Evolutionary conservation across 352 stramenopile genomes (phyloP).

Genomic region (Elongisporangium anandrum): DNA sequence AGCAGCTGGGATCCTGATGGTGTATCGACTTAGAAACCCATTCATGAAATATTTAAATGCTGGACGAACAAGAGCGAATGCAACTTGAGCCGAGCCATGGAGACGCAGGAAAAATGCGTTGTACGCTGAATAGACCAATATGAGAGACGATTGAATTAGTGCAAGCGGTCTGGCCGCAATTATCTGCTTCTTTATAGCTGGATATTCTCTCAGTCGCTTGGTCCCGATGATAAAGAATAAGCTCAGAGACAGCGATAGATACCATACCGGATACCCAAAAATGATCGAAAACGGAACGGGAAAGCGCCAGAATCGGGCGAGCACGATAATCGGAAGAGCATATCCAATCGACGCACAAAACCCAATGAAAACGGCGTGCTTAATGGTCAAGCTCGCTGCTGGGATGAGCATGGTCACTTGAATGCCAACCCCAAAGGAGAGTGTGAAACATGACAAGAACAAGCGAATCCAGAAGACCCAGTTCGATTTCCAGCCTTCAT

Average conservation of each 20-base stretch:
- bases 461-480: background rate
- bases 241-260: background rate
- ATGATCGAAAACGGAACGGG: background rate
- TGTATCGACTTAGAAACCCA: background rate
- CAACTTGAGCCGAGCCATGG: background rate
- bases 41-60: background rate
- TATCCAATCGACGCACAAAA: background rate
- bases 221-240: background rate
- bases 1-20: background rate
- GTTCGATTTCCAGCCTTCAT: background rate
- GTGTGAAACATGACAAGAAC: background rate
- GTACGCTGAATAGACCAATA: background rate
- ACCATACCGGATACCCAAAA: background rate
- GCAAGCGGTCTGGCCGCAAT: background rate
- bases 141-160: background rate
- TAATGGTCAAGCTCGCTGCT: constrained; percentile 3
- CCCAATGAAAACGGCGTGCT: constrained; percentile 3
- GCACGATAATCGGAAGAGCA: background rate
- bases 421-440: constrained; percentile 10
- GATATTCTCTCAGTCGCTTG: background rate
- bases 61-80: background rate
- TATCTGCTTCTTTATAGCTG: background rate
- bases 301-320: background rate
- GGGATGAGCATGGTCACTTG: constrained; percentile 21
- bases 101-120: background rate